Conservation (phyloP, 805 yeast genomes). For the Metschnikowia lunata region DNA sequence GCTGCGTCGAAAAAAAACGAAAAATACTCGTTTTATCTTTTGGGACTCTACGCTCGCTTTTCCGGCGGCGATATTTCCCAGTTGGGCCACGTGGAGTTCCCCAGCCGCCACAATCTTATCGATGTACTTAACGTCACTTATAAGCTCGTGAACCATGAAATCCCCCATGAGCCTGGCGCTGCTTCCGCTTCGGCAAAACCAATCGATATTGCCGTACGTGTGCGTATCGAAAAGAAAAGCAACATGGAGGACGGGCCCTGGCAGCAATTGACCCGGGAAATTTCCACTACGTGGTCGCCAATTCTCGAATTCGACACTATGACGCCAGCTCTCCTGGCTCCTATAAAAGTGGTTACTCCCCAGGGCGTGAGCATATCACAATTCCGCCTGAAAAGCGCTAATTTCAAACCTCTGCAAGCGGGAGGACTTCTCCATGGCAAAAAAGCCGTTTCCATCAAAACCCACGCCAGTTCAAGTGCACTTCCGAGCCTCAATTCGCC, state of each 20-base stretch:
- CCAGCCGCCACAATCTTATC: slow-evolving; percentile 6
- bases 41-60: slow-evolving; percentile 22
- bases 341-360: neutral
- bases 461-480: slow-evolving; percentile 10
- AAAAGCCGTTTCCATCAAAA: slow-evolving; percentile 23
- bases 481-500: slow-evolving; percentile 1
- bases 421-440: neutral
- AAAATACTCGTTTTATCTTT: slow-evolving; percentile 20
- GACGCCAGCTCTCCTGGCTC: neutral
- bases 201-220: slow-evolving; percentile 22
- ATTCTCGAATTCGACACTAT: slow-evolving; percentile 26
- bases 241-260: neutral
- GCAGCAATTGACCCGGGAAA: slow-evolving; percentile 23
- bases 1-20: slow-evolving; percentile 1
- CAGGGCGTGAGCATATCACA: slow-evolving; percentile 4
- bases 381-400: slow-evolving; percentile 7
- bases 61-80: slow-evolving; percentile 25
- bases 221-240: slow-evolving; percentile 22
- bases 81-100: slow-evolving; percentile 12
- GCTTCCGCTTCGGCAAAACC: neutral
- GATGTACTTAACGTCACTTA: slow-evolving; percentile 13
- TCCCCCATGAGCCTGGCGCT: neutral
- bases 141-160: slow-evolving; percentile 23
- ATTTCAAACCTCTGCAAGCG: slow-evolving; percentile 2
- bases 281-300: slow-evolving; percentile 39